Evolutionary conservation across 768 basidiomycete species (phyloP), one percentile per base, ranked within the genome.

Genomic region (Rubroboletus pulcherrimus): DNA sequence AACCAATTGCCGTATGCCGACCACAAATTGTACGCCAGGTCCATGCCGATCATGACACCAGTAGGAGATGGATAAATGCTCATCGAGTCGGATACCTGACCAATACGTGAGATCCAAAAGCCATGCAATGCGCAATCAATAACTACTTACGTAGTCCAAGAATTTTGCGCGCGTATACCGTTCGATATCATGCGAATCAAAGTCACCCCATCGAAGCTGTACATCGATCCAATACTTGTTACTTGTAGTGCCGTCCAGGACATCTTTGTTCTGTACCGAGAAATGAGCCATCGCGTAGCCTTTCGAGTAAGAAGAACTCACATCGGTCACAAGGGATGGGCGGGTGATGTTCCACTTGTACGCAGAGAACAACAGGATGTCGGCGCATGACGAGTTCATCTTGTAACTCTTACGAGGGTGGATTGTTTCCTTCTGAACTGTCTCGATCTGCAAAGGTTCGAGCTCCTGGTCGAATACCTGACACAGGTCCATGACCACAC

Each of bases 371-470:
- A 99, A 79, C 19, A 99, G 79, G 67, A 99, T 96, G 67, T 99
- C 97, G 49, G 96, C 96, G 61, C 96, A 98, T n/a, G 94, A 96
- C 8, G 94, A 97, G 76, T 99, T 99, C 97, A 99, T 98, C 84
- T 99, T 99, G 84, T 99, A 99, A 79, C 93, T 97, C 81, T 98
- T 98, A 75, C 96, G 91, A 64, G 96, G 96, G 72, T 97, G 97
- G 58, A 99, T 99, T 0, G 97, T 98, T 74, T 99, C 97, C 74
- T 99, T 99, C 73, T 98, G 97, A 0, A 99, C 97, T 0, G 95
- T 98, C 78, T 98, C 97, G 64, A 99, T 99, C 63, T 98, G 94
- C 15, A 99, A 76, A 4, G 97, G 95, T 70, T 99, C 97, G 34
- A 99, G 79, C 67, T 99, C 97, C 74, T 98, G 95, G 75, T 99